Evolutionary conservation across 306 rosid genomes (phyloP), one percentile per base, ranked within the genome.

Genomic region (Elaeagnus macrophylla): DNA sequence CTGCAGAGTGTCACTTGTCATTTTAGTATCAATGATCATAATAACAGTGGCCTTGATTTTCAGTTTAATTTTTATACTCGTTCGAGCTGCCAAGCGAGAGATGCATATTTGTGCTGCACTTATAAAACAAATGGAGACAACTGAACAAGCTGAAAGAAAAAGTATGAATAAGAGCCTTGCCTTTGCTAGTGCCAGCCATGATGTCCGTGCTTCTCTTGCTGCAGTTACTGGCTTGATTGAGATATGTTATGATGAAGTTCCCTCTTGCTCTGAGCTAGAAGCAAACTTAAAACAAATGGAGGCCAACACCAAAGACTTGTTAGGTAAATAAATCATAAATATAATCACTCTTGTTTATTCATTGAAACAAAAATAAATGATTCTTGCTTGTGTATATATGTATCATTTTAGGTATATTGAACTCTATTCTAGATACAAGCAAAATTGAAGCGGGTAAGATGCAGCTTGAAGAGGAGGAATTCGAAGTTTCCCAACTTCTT

Each of bases 401-500:
- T 43, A 39, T 60, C 55, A 17, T 16, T 36, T 53, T 63, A 87
- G 95, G 79, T 53, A 52, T 86, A 32, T 18, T 90, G 71, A 90
- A 83, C 59, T 79, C 97, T 48, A 69, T 81, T 71, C 86, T 90
- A 2, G 94, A 90, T 53, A 86, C 81, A 61, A 86, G 94, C 75
- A 90, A 90, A 65, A 86, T 81, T 9, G 95, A 90, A 77, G 90
- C 88, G 8, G 94, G 95, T 3, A 83, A 86, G 66, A 78, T 81
- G 79, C 80, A 73, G 19, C 78, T 90, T 10, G 88, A 77, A 37
- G 94, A 81, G 72, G 95, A 77, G 18, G 85, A 81, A 16, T 90
- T 90, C 70, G 77, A 86, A 59, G 25, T 90, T 36, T 72, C 70
- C 6, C 72, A 61, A 72, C 86, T 90, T 42, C 54, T 90, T 5